Evolutionary conservation across 2,329 filamentous ascomycete genomes (phyloP), one percentile per base, ranked within the genome.

Genomic region (Rasamsonia emersonii): DNA sequence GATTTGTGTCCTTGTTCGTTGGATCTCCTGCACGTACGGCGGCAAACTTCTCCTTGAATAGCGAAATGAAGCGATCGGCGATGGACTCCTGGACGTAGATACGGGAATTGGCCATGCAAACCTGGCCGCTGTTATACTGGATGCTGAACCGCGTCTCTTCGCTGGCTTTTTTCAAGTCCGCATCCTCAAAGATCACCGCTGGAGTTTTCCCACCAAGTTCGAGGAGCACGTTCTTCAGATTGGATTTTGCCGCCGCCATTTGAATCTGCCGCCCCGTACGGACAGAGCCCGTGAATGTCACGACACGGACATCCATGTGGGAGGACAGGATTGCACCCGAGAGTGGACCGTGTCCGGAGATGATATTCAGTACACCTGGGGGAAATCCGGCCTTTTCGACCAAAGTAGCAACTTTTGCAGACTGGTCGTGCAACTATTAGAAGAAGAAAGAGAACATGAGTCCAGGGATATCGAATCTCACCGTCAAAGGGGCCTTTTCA

Each of bases 31-130:
- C 77, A 45, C 74, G 69, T 68, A 86, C 86, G 62, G 73, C 59
- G 45, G 65, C 51, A 26, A 83, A 80, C 21, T 81, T 75, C 62
- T 73, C 71, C 73, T 82, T 86, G 75, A 91, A 91, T 15, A 74
- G 68, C 45, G 70, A 65, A 33, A 88, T 61, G 62, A 93, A 93
- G 65, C 84, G 77, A 64, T 91, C 82, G 61, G 88, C 88, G 58
- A 93, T 79, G 37, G 70, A 68, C 50, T 89, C 83, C 56, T 93
- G 83, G 27, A 93, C 84, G 62, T 85, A 89, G 56, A 93, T 73
- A 49, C 85, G 62, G 7, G 70, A 71, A 39, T 70, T 75, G 0
- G 74, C 72, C 50, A 75, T 68, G 53, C 76, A 79, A 2, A 69
- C 64, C 44, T 80, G 75, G 0, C 75, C 73, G 32, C 67, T 68